Evolutionary conservation across 306 rosid genomes (phyloP), one percentile per base, ranked within the genome.

Genomic region (Vigna unguiculata): DNA sequence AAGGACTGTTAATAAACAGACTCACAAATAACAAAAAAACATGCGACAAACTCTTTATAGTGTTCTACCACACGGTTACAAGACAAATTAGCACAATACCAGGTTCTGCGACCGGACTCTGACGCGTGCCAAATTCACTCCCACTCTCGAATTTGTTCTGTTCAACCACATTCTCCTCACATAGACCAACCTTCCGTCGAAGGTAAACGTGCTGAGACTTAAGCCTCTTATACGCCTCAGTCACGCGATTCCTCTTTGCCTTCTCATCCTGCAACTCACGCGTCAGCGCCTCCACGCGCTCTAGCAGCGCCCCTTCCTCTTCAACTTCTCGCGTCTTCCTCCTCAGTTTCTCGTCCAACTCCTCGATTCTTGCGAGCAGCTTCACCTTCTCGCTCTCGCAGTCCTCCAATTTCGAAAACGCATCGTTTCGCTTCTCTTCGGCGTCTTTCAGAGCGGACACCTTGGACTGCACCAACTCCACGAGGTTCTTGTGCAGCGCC

Each of bases 171-270:
- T 81, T 85, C 32, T 92, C 93, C 22, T 46, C 59, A 1, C 79
- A 82, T 40, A 90, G 92, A 75, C 96, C 96, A 80, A 45, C 30
- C 86, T 92, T 92, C 40, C 66, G 40, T 17, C 85, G 77, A 52
- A 95, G 90, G 47, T 65, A 95, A 78, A 69, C 80, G 51, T 92
- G 75, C 61, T 92, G 96, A 72, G 97, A 90, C 78, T 89, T 92
- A 36, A 92, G 88, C 52, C 79, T 89, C 81, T 87, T 95, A 91
- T 78, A 89, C 0, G 86, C 86, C 30, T 83, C 93, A 62, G 63
- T 59, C 5, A 74, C 45, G 2, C 67, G 75, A 60, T 58, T 71
- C 53, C 57, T 82, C 84, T 82, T 88, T 82, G 70, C 72, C 81
- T 54, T 90, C 84, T 90, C 96, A 15, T 30, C 79, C 81, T 20